A percentile compares a stretch with the other conserved stretches of the same genome.
Evolutionary conservation across 2,329 filamentous ascomycete species (phyloP).

Genomic region (Trichoderma atrobrunneum): DNA sequence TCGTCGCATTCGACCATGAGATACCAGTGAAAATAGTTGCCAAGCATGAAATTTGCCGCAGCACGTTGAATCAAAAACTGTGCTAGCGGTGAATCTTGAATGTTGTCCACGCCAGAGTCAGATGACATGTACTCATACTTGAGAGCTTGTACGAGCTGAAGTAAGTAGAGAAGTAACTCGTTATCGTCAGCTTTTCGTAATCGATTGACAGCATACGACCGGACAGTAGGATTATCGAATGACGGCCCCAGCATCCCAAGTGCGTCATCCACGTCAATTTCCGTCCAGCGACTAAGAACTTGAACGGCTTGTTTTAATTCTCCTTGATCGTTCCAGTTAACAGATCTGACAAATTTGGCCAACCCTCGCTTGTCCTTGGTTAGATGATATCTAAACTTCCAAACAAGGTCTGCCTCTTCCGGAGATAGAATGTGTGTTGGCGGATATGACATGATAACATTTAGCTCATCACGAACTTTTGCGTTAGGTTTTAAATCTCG

Average conservation of each 20-base stretch:
- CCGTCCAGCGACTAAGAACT: slow-evolving; percentile 87
- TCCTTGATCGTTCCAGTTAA: slow-evolving; percentile 83
- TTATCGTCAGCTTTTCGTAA: slow-evolving; percentile 89
- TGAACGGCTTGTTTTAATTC: slow-evolving; percentile 89
- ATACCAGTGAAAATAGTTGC: slow-evolving; percentile 98
- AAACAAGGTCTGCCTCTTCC: slow-evolving; percentile 93
- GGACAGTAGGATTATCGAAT: slow-evolving; percentile 83
- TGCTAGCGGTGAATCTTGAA: slow-evolving; percentile 78
- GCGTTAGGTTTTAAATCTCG: slow-evolving; percentile 95
- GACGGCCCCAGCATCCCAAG: slow-evolving; percentile 89
- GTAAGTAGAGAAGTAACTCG: slow-evolving; percentile 83
- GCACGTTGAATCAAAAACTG: slow-evolving; percentile 86
- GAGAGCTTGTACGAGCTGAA: slow-evolving; percentile 92
- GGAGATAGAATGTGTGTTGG: slow-evolving; percentile 84
- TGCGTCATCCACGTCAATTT: slow-evolving; percentile 95
- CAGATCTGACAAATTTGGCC: slow-evolving; percentile 97
- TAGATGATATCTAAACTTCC: slow-evolving; percentile 95
- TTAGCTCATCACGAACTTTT: slow-evolving; percentile 90
- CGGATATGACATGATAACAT: slow-evolving; percentile 85
- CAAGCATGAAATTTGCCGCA: slow-evolving; percentile 81
- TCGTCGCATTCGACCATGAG: slow-evolving; percentile 97
- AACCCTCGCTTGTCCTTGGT: slow-evolving; percentile 88
- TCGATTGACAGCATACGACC: slow-evolving; percentile 89
- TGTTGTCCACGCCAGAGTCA: slow-evolving; percentile 53
- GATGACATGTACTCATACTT: slow-evolving; percentile 82